Evolutionary conservation across 768 basidiomycete genomes (phyloP), one percentile per base, ranked within the genome.

Genomic region (Kwoniella dendrophila): DNA sequence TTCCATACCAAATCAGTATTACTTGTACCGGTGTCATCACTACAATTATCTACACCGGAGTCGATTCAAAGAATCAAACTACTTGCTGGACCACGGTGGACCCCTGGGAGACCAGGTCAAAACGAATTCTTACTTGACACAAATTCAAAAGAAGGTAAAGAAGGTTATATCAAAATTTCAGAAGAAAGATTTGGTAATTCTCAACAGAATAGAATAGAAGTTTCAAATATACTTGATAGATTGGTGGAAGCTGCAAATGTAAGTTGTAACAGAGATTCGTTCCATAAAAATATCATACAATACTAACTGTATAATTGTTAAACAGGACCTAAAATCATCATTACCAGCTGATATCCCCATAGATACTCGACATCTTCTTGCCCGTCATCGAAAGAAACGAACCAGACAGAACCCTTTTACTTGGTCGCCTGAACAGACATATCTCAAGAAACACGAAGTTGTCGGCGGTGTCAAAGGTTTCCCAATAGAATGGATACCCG

Each of bases 141-240:
- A 1, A 26, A 47, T 26, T 41, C 34, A 6, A 58, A 59, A 5
- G 59, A 71, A 36, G 73, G 74, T 7, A 71, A 83, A 53, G 84
- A 90, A 59, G 94, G 94, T 3, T 94, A 85, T 80, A 82, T 99
- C 79, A 93, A 93, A 81, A 89, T 98, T 63, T 84, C 89, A 0
- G 92, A 90, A 74, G 94, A 97, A 71, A 86, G 89, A 78, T 95
- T 92, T 79, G 86, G 87, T 6, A 83, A 85, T 67, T 85, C 87
- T 1, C 83, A 86, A 27, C 88, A 90, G 89, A 99, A 99, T 79
- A 82, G 95, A 71, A 95, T 94, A 79, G 95, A 92, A 89, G 90
- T 89, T 40, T 89, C 88, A 67, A 94, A 98, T 74, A 84, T 86
- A 16, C 78, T 99, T 56, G 89, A 93, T 72, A 81, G 84, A 68